Evolutionary conservation across 495 filamentous ascomycete genomes (phyloP).

Genomic region (Aspergillus campestris): DNA sequence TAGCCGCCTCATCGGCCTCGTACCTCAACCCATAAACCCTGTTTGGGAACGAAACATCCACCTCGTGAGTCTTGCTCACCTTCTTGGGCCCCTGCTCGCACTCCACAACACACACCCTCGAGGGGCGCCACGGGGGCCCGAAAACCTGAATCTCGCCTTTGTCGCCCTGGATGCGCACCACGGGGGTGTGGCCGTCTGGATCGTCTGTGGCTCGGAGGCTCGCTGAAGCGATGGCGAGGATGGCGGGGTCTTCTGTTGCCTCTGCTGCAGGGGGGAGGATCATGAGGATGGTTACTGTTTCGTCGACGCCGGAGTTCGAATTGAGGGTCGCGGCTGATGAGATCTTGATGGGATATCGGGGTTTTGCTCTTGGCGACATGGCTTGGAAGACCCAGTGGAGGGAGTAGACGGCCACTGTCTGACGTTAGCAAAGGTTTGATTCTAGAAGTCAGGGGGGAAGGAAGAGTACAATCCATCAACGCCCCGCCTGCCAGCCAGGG

Average conservation of each 20-base stretch:
- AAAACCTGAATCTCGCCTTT: slow-evolving; percentile 66
- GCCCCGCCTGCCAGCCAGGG: slow-evolving; percentile 68
- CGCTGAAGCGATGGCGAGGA: slow-evolving; percentile 59
- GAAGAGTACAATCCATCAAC: slow-evolving; percentile 46
- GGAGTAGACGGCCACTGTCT: slow-evolving; percentile 58
- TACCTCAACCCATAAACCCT: slow-evolving; percentile 71
- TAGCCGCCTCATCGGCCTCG: slow-evolving; percentile 72
- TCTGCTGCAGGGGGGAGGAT: slow-evolving; percentile 45
- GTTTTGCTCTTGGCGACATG: slow-evolving; percentile 30
- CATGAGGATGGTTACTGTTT: slow-evolving; percentile 57
- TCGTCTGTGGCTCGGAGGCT: slow-evolving; percentile 52
- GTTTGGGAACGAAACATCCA: slow-evolving; percentile 46
- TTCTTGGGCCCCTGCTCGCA: slow-evolving; percentile 15
- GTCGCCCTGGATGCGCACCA: slow-evolving; percentile 61
- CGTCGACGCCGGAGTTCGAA: slow-evolving; percentile 58
- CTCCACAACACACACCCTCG: slow-evolving; percentile 42
- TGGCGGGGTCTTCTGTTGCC: slow-evolving; percentile 23
- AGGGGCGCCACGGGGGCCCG: slow-evolving; percentile 58
- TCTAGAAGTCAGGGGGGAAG: too few relatives aligned
- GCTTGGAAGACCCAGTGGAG: slow-evolving; percentile 74
- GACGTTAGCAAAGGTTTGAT: not conserved
- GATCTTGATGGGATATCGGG: slow-evolving; percentile 31
- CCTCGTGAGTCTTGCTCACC: slow-evolving; percentile 34
- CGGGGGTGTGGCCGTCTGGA: slow-evolving; percentile 46
- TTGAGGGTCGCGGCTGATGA: slow-evolving; percentile 55